A percentile compares a stretch with the other conserved stretches of the same genome.
phyloP scores from a whole-genome alignment of 2,329 filamentous ascomycete genomes.

The Trichoderma gracile region DNA sequence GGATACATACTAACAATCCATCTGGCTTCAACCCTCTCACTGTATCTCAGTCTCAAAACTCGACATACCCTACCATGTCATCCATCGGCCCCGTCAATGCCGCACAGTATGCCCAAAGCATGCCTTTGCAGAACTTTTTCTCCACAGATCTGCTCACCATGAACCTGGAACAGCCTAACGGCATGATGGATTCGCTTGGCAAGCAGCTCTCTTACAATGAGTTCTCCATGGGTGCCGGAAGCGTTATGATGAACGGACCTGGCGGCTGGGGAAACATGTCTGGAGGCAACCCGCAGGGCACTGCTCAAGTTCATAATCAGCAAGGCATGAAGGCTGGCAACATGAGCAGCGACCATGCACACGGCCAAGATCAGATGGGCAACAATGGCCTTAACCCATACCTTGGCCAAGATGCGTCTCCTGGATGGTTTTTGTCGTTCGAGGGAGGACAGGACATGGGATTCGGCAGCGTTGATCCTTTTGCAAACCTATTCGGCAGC shows the following conservation, averaged over 20 bases:
- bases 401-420: constrained; percentile 51
- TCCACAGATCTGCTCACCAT: constrained; percentile 56
- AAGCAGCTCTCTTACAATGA: constrained; percentile 74
- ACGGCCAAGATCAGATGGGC: constrained; percentile 30
- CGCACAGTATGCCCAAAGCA: constrained; percentile 42
- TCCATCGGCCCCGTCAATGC: constrained; percentile 55
- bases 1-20: constrained; percentile 45
- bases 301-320: constrained; percentile 33
- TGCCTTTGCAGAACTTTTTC: constrained; percentile 46
- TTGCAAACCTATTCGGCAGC: constrained; percentile 51
- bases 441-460: constrained; percentile 54
- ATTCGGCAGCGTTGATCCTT: constrained; percentile 49
- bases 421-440: constrained; percentile 91
- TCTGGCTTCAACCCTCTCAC: constrained; percentile 45
- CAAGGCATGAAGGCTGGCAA: constrained; percentile 36
- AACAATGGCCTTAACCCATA: constrained; percentile 32
- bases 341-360: constrained; percentile 35
- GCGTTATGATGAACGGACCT: constrained; percentile 46
- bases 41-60: constrained; percentile 45
- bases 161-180: constrained; percentile 51
- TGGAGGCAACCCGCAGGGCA: constrained; percentile 33
- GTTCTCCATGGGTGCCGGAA: constrained; percentile 57
- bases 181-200: constrained; percentile 68
- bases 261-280: constrained; percentile 47
- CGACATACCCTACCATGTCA: constrained; percentile 50